Base-by-base conservation (phyloP, 164 flowering plant genomes). In the Malania oleifera region DNA sequence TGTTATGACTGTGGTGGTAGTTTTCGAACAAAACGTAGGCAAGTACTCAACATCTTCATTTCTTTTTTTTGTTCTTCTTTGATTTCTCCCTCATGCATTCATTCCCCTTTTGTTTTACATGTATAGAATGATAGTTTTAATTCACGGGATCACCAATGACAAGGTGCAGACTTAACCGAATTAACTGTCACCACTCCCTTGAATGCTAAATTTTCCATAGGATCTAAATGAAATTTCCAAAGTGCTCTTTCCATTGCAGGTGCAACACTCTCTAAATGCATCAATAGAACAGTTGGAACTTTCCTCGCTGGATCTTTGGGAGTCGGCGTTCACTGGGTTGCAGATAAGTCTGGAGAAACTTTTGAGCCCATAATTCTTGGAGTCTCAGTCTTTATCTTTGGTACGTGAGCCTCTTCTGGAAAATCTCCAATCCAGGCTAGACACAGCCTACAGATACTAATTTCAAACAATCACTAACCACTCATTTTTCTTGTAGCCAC, bases 1-100 rank as follows among this genome's bases (percentile, higher is more conserved):
- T 24, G 73, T 86, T 43, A 78, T 89, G 90, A 89, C 96, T 1
- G 91, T 86, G 54, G 96, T 89, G 10, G 93, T 89, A 0, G 87
- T 84, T 12, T 86, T 84, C 39, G 93, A 89, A 56, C 73, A 68
- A 64, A 77, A 81, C 34, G 88, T 78, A 5, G 96, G 96, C 82
- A 68, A 75, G 86, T 44, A 25, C 52, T 35, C 48, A 10, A 35
- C 20, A 48, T 49, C 31, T 18, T 14, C 43, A 54, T 25, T 35
- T 10, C 14, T 17, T 8, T 10, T 14, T 23, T 39, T 12, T 2
- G 4, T 31, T 4, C 4, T 4, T 9, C 4, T 31, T 31, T 4
- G 35, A 9, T n/a, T n/a, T n/a, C n/a, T n/a, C n/a, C n/a, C n/a
- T n/a, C n/a, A n/a, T n/a, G n/a, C n/a, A n/a, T n/a, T n/a, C n/a